Evolutionary conservation across 495 filamentous ascomycete species (phyloP).

Genomic region (Ramalina intermedia): DNA sequence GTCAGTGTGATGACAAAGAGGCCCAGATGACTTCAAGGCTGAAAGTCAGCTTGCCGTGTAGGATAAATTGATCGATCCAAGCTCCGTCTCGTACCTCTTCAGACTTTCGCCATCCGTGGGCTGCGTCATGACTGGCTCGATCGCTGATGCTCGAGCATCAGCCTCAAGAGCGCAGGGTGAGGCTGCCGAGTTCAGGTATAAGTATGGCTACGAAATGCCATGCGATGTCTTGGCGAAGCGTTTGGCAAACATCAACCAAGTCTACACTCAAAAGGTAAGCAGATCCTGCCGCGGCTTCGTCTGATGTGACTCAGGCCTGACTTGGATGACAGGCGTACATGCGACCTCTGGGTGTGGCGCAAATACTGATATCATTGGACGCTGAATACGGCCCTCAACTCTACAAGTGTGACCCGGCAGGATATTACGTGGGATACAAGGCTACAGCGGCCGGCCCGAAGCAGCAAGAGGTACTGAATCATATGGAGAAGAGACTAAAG

Average conservation of each 20-base stretch:
- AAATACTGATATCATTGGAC: conserved; percentile 86
- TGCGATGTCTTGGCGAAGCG: conserved; percentile 92
- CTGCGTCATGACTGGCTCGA: conserved; percentile 96
- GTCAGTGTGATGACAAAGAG: conserved; percentile 40
- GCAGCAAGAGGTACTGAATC: conserved; percentile 94
- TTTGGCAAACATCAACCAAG: conserved; percentile 96
- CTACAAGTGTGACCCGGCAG: conserved; percentile 96
- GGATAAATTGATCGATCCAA: conserved; percentile 98
- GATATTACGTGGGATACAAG: conserved; percentile 97
- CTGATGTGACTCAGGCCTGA: conserved; percentile 1
- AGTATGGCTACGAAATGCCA: conserved; percentile 98
- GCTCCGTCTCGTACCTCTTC: conserved; percentile 95
- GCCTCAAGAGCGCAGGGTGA: conserved; percentile 86
- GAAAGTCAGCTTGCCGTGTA: conserved; percentile 20
- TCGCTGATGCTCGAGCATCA: conserved; percentile 87
- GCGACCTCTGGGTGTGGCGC: conserved; percentile 90
- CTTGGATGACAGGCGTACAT: conserved; percentile 65
- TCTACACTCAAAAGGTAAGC: conserved; percentile 90
- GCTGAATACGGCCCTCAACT: conserved; percentile 88
- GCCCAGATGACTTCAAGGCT: not conserved
- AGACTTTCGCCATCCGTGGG: conserved; percentile 90
- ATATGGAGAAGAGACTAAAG: conserved; percentile 98
- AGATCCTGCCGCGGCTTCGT: not conserved
- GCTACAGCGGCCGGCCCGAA: conserved; percentile 93
- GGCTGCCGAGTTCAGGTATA: conserved; percentile 95